These are phyloP conservation scores for Pichia phayaonensis DNA, from an alignment of 805 yeast species.

Conservation along the genomic window DNA sequence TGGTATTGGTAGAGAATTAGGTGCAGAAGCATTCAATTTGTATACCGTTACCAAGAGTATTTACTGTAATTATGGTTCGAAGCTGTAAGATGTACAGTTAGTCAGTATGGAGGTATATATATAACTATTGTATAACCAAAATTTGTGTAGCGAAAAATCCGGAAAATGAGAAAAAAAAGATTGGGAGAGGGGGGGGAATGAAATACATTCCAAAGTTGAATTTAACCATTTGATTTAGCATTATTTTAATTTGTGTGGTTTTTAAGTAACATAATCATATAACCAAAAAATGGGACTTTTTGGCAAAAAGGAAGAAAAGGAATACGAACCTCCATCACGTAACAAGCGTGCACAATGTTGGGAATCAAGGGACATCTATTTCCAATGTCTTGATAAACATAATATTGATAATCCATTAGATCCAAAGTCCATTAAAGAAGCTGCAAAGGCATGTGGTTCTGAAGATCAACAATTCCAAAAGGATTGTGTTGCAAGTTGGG, in stretches of 20 bases:
- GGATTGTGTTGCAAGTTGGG: slow-evolving; percentile 87
- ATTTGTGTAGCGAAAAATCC: background rate
- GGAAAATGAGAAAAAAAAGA: background rate
- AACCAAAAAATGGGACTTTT: background rate
- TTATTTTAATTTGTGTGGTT: too few species aligned
- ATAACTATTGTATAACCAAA: too few species aligned
- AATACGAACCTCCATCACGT: slow-evolving; percentile 43
- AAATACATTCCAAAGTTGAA: too few species aligned
- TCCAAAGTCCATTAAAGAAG: slow-evolving; percentile 28
- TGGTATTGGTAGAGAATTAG: slow-evolving; percentile 78
- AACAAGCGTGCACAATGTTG: slow-evolving; percentile 73
- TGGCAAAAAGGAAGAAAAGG: slow-evolving; percentile 11
- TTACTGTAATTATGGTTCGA: slow-evolving; percentile 41
- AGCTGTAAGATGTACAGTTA: slow-evolving; percentile 10
- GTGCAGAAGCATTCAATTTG: slow-evolving; percentile 60
- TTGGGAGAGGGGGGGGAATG: too few species aligned
- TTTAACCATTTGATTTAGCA: background rate
- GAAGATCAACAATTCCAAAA: slow-evolving; percentile 53
- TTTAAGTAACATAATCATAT: too few species aligned
- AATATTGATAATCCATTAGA: slow-evolving; percentile 65
- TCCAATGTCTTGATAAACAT: slow-evolving; percentile 64
- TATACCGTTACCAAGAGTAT: slow-evolving; percentile 74
- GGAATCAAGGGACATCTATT: slow-evolving; percentile 78
- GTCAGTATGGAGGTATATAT: too few species aligned
- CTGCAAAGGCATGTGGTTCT: slow-evolving; percentile 49